Conservation (phyloP, 106 monocot species). For the Acorus calamus region DNA sequence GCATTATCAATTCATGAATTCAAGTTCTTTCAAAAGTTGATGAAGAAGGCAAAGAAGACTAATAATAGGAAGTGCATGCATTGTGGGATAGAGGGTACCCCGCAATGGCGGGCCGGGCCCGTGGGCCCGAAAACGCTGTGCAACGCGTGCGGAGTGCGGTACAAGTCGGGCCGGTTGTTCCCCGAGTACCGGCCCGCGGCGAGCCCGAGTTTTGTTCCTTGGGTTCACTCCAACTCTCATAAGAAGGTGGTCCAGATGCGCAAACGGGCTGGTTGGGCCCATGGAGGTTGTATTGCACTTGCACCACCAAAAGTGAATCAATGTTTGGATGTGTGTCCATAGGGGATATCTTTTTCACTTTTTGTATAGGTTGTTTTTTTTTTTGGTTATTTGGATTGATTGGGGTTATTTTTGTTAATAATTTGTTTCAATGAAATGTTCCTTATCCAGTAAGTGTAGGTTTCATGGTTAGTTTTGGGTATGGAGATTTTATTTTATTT, state of each 20-base stretch:
- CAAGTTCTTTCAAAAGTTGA: too few relatives aligned
- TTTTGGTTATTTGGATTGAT: neutral
- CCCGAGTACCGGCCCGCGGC: constrained; percentile 84
- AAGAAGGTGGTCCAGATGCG: constrained; percentile 96
- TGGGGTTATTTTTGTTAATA: too few relatives aligned
- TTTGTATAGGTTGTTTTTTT: neutral
- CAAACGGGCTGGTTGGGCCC: constrained; percentile 5
- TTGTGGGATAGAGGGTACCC: constrained; percentile 62
- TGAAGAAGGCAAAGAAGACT: too few relatives aligned
- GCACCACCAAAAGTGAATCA: constrained; percentile 30
- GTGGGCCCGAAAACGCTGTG: constrained; percentile 80
- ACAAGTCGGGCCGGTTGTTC: constrained; percentile 73
- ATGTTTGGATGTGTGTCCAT: neutral
- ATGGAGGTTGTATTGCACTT: constrained; percentile 54
- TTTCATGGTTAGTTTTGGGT: too few relatives aligned
- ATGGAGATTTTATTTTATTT: too few relatives aligned
- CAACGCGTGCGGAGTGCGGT: constrained; percentile 75
- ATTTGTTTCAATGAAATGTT: neutral
- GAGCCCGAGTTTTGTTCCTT: constrained; percentile 70
- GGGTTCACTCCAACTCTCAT: constrained; percentile 79
- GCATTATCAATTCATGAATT: too few relatives aligned
- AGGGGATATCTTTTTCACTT: neutral
- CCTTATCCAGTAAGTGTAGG: neutral
- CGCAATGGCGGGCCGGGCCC: constrained; percentile 77
- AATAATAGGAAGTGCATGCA: constrained; percentile 49